Evolutionary conservation across 805 yeast species (phyloP), one percentile per base, ranked within the genome.

Genomic region (Metschnikowia drakensbergensis): DNA sequence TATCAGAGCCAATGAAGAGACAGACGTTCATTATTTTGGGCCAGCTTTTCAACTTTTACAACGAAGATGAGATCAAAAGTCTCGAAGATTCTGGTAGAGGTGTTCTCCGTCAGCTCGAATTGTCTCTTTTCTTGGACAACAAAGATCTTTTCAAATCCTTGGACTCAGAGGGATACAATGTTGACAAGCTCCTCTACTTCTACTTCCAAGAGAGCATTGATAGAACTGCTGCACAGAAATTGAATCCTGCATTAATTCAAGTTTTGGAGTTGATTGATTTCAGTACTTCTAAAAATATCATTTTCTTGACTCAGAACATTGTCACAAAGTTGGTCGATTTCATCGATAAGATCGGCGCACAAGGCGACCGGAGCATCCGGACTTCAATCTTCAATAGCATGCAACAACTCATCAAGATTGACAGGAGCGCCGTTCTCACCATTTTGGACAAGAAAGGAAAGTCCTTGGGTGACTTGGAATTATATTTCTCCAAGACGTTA

Each of bases 401-500:
- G 30, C 68, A 66, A 42, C 50, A 47, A 11, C 52, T 65, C 45
- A 50, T 62, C 40, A 56, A 56, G 34, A 10, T 45, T 9, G 52
- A 68, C 51, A 36, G 50, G n/a, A 57, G 54, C 10, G 50, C 54
- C 30, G 64, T 71, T 46, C 30, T 44, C 9, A 41, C 55, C 28
- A 36, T 47, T 5, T 61, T 71, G 53, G 51, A 54, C 17, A 43
- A 45, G 0, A 41, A 50, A 46, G 50, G 54, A 23, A 48, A 60
- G 40, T 57, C 59, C 25, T 40, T 72, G 26, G 52, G 62, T 17
- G 75, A 69, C 25, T 65, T 73, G 55, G 77, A 72, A 68, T 78
- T 89, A 74, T 74, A 77, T 46, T 68, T 88, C 40, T 86, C 88
- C 66, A 76, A 85, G 1, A 82, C 91, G 0, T 66, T 89, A 45